phyloP scores from a whole-genome alignment of 306 rosid genomes.

The Ceratonia siliqua region DNA sequence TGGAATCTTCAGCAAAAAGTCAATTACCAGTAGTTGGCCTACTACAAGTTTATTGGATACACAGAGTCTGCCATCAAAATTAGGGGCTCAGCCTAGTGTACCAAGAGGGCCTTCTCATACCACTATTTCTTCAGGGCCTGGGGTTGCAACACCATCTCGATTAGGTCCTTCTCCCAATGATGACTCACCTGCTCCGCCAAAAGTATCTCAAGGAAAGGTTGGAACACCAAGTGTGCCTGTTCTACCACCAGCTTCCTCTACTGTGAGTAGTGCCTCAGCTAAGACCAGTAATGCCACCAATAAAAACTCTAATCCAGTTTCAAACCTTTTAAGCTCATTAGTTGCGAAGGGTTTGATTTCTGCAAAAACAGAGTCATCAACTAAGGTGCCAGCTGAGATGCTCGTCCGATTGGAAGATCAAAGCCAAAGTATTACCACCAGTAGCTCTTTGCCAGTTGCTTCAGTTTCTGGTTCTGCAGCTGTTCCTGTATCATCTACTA shows the following conservation, averaged over 20 bases:
- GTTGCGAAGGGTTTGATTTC: conserved; percentile 95
- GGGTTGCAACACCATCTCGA: conserved; percentile 46
- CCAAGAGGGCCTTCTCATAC: conserved; percentile 48
- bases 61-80: conserved; percentile 46
- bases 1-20: conserved; percentile 60
- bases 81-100: conserved; percentile 45
- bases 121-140: conserved; percentile 46
- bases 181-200: conserved; percentile 39
- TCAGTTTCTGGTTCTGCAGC: conserved; percentile 49
- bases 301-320: conserved; percentile 59
- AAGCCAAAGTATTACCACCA: conserved; percentile 41
- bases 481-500: conserved; percentile 42
- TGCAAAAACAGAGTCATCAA: conserved; percentile 57
- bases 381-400: conserved; percentile 41
- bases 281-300: conserved; percentile 49
- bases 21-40: conserved; percentile 44
- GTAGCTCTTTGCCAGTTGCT: conserved; percentile 44
- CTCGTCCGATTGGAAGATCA: conserved; percentile 43
- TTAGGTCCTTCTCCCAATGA: conserved; percentile 47
- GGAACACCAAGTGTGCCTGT: conserved; percentile 47
- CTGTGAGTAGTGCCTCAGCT: conserved; percentile 43
- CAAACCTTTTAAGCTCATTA: conserved; percentile 82
- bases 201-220: conserved; percentile 48
- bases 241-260: conserved; percentile 54
- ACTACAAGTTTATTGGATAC: conserved; percentile 39